phyloP scores from a whole-genome alignment of 1,284 basidiomycete species.

The Apiotrichum mycotoxinovorans region DNA sequence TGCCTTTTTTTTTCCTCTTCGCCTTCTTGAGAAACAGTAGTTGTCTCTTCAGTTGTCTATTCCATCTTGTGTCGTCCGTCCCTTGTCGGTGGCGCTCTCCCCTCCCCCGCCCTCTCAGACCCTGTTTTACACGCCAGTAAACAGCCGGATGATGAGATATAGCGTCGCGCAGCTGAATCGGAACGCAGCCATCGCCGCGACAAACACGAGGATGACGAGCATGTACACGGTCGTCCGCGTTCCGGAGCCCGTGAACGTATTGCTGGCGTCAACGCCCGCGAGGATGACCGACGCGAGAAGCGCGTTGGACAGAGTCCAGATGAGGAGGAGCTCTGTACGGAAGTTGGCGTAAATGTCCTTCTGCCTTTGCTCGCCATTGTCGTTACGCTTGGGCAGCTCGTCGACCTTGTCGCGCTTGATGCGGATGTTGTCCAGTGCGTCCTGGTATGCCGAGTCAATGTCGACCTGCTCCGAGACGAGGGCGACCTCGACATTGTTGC shows the following conservation, averaged over 20 bases:
- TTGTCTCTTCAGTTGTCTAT: too few relatives aligned
- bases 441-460: conserved; percentile 83
- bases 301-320: conserved; percentile 54
- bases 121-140: conserved; percentile 33
- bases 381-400: conserved; percentile 53
- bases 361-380: conserved; percentile 61
- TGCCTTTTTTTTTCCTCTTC: too few relatives aligned
- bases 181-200: conserved; percentile 50
- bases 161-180: conserved; percentile 63
- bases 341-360: conserved; percentile 85
- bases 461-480: conserved; percentile 81
- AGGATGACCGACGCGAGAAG: conserved; percentile 83
- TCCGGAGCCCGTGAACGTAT: conserved; percentile 61
- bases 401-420: conserved; percentile 41
- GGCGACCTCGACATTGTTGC: conserved; percentile 80
- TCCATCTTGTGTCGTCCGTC: too few relatives aligned
- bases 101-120: neutral
- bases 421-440: conserved; percentile 72
- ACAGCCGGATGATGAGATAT: conserved; percentile 61
- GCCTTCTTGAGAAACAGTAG: too few relatives aligned
- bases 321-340: conserved; percentile 58
- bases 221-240: conserved; percentile 54
- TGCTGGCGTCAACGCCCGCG: conserved; percentile 60
- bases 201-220: conserved; percentile 48
- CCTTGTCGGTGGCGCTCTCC: neutral